Base-by-base conservation (phyloP, 306 rosid species). In the Vigna radiata region DNA sequence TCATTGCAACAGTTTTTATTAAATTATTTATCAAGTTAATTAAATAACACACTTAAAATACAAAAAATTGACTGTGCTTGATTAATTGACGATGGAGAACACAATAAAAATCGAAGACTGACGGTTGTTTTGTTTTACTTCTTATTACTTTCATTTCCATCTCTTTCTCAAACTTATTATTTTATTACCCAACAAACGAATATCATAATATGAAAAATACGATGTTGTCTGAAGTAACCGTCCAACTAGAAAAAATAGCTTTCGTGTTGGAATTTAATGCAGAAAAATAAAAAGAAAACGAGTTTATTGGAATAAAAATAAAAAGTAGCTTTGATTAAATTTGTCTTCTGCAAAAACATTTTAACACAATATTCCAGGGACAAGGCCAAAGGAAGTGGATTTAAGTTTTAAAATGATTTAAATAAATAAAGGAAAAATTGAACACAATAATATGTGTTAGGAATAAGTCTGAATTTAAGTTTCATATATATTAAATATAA, bases 301-400 rank as follows among this genome's bases (percentile, higher is more conserved):
- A 29, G 31, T 48, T 18, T 15, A 36, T 39, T 31, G 12, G 61
- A 53, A 77, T 48, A 15, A 65, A 71, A 69, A 68, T 9, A 52
- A 77, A 39, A 13, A 48, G 82, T 53, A 54, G 75, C 77, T 76
- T 76, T 82, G 78, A 44, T 54, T 21, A 60, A 33, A 1, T 27
- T 62, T 76, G 81, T 70, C 77, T 62, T 27, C 63, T 62, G 47
- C 25, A 76, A 82, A 82, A 76, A 29, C 47, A 1, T 44, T 70
- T 15, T 53, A 41, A 11, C 74, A 76, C 29, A 82, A 70, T 81
- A 68, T 50, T 76, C 81, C 77, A 25, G 17, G 29, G 69, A 54
- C 48, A 52, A 72, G n/a, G 68, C 25, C 74, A 68, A 68, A 68
- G 41, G 59, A 65, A 41, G 12, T 14, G 29, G 44, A 2, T 58